Conservation (phyloP, 1,139 yeast species). For the Debaryomyces coudertii region DNA sequence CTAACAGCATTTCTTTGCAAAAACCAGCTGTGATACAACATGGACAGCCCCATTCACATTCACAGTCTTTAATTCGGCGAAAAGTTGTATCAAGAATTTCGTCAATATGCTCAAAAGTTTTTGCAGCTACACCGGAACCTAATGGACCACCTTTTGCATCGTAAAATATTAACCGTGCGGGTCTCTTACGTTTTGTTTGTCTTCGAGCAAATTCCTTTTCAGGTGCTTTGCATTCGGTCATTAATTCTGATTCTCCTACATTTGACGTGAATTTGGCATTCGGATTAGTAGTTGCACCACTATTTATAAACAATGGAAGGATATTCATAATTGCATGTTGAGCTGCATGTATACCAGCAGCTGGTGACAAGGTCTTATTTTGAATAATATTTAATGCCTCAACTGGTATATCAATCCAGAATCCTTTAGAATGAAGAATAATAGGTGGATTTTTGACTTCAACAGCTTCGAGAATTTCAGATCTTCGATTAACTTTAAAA, state of each 20-base stretch:
- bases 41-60: conserved; percentile 89
- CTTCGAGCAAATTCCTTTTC: conserved; percentile 86
- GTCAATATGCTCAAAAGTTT: conserved; percentile 78
- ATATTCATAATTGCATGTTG: conserved; percentile 86
- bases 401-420: conserved; percentile 87
- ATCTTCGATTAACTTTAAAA: conserved; percentile 77
- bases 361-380: conserved; percentile 61
- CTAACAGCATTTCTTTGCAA: conserved; percentile 81
- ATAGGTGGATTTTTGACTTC: conserved; percentile 92
- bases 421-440: conserved; percentile 67
- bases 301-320: conserved; percentile 59
- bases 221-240: conserved; percentile 96
- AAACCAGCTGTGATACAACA: conserved; percentile 77
- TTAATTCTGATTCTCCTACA: conserved; percentile 64
- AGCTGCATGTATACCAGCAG: conserved; percentile 97
- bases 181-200: conserved; percentile 70
- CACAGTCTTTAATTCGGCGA: conserved; percentile 62
- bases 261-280: conserved; percentile 54
- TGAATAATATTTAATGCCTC: conserved; percentile 60
- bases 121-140: conserved; percentile 79
- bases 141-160: conserved; percentile 79
- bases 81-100: conserved; percentile 63
- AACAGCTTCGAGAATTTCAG: conserved; percentile 84
- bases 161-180: conserved; percentile 81
- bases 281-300: conserved; percentile 41